Conservation (phyloP, 2,329 filamentous ascomycete genomes). For the Diplodia intermedia region DNA sequence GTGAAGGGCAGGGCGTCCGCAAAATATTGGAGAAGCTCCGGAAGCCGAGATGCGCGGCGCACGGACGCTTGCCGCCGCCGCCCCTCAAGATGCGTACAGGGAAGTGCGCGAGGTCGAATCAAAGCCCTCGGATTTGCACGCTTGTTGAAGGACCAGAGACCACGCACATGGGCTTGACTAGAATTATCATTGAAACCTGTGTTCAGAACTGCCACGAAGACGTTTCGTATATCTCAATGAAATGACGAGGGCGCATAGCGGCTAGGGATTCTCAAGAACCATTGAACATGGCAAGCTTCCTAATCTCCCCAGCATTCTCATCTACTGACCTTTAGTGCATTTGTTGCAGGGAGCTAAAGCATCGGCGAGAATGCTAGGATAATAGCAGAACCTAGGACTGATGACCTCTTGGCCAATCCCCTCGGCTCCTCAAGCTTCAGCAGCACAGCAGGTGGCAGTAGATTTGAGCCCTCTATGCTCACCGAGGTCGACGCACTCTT, state of each 20-base stretch:
- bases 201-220: not conserved
- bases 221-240: not conserved
- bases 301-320: not conserved
- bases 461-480: too few relatives aligned
- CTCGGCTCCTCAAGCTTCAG: not conserved
- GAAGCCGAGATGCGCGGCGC: slow-evolving; percentile 17
- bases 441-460: too few relatives aligned
- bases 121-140: slow-evolving; percentile 24
- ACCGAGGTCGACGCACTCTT: too few relatives aligned
- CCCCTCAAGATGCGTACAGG: slow-evolving; percentile 11
- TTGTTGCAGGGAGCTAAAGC: not conserved
- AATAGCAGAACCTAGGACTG: not conserved
- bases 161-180: not conserved
- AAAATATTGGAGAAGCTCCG: slow-evolving; percentile 30
- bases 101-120: slow-evolving; percentile 22
- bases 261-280: not conserved
- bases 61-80: slow-evolving; percentile 14
- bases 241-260: not conserved
- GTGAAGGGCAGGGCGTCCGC: slow-evolving; percentile 7
- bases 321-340: not conserved
- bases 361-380: not conserved
- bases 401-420: not conserved
- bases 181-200: not conserved
- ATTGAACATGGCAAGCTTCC: not conserved
- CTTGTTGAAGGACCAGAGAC: not conserved